Base-by-base conservation (phyloP, 176 grass and related monocot species). In the Phragmites australis region DNA sequence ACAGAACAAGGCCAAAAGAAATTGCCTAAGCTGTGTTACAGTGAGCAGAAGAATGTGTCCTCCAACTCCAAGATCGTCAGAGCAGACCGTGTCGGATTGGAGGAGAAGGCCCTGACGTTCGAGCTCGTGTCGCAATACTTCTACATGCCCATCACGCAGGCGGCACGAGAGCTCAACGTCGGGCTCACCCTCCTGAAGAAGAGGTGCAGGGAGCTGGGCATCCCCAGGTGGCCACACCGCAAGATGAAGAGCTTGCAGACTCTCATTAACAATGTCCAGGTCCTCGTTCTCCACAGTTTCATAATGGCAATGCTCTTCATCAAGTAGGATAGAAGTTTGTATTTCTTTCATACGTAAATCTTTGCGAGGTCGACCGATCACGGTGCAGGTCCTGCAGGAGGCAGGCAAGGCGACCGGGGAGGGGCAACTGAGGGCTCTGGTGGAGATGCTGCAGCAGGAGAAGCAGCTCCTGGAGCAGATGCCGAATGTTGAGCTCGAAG, bases 221-320 rank as follows among this genome's bases (percentile, higher is more conserved):
- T 94, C n/a, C 83, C 92, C 0, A 58, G 89, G 59, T 94, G 92
- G 89, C 92, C 89, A 6, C 92, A 91, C 25, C 80, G 92, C 71
- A 94, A 94, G 89, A 84, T 94, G 80, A 87, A 94, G 81, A 94
- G 89, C 37, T 43, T 91, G 81, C 84, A 87, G 65, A 53, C 86
- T 6, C 86, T 94, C 56, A 89, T 94, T 39, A 83, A 78, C 8
- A 89, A 91, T 65, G 81, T 94, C 52, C 76, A 94, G 89, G 92
- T 87, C 18, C 27, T 12, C 42, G 62, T 43, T 39, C 65, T 75
- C 21, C 42, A 7, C 25, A 50, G 1, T n/a, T 79, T 68, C 43
- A 9, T 1, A 4, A 25, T 27, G 5, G 4, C n/a, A 66, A 27
- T 50, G 27, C 57, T 75, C 16, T 47, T 4, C 14, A 16, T 63